Evolutionary conservation across 1,284 basidiomycete genomes (phyloP).

Genomic region (Papiliotrema terrestris): DNA sequence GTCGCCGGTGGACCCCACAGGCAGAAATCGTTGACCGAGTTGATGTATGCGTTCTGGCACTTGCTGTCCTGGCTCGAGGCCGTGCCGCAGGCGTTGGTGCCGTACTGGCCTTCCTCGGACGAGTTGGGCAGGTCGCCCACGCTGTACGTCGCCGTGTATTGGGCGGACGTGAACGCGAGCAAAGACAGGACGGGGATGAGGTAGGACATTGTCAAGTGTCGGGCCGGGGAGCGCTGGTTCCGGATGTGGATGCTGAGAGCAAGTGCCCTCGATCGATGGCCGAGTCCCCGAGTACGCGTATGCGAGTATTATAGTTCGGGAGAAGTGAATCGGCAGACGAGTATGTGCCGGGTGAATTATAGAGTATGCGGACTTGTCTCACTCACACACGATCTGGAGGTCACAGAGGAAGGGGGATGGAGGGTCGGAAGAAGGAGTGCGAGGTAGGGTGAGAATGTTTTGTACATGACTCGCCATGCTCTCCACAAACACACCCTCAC

Average conservation of each 20-base stretch:
- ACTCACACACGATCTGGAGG: no score
- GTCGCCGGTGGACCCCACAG: slow-evolving; percentile 43
- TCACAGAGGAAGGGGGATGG: no score
- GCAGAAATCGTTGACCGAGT: slow-evolving; percentile 47
- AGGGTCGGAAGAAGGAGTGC: no score
- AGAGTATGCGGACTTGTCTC: no score
- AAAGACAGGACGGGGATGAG: not conserved
- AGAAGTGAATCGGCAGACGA: no score
- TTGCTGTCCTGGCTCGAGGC: slow-evolving; percentile 57
- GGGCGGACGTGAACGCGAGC: not conserved
- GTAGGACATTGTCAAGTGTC: slow-evolving; percentile 1
- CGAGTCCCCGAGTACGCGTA: no score
- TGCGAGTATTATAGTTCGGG: no score
- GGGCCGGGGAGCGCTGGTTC: no score
- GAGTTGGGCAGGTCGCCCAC: not conserved
- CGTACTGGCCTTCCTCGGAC: slow-evolving; percentile 59
- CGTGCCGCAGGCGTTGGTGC: slow-evolving; percentile 57
- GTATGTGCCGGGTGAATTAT: no score
- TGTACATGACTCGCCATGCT: no score
- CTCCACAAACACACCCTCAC: no score
- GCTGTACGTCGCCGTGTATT: slow-evolving; percentile 6
- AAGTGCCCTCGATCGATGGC: not conserved
- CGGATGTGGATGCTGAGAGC: not conserved
- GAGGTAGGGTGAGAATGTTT: no score
- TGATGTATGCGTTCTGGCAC: slow-evolving; percentile 57